Evolutionary conservation across 805 yeast species (phyloP).

Genomic region (Kazachstania africana): DNA sequence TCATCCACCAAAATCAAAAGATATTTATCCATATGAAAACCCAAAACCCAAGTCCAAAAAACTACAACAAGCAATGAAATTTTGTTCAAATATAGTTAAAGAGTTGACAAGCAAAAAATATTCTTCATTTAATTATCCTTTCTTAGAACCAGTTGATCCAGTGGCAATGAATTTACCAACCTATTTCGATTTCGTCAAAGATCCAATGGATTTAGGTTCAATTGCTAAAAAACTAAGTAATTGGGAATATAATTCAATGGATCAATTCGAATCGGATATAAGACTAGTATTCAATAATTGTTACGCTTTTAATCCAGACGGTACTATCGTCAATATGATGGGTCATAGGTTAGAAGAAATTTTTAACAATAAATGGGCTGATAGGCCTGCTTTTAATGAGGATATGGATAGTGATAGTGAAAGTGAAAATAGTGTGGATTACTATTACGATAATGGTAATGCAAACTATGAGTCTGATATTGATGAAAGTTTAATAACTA

Average conservation of each 20-base stretch:
- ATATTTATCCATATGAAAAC: constrained; percentile 72
- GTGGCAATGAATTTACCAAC: constrained; percentile 88
- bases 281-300: constrained; percentile 80
- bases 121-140: constrained; percentile 78
- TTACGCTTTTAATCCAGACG: constrained; percentile 87
- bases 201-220: constrained; percentile 92
- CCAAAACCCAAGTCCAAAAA: constrained; percentile 74
- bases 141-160: constrained; percentile 88
- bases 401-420: constrained; percentile 29
- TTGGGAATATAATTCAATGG: constrained; percentile 81
- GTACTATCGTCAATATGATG: constrained; percentile 92
- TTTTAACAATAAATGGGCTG: constrained; percentile 81
- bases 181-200: constrained; percentile 72
- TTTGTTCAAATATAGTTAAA: constrained; percentile 69
- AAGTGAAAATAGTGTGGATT: constrained; percentile 24
- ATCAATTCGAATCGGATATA: constrained; percentile 75
- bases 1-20: constrained; percentile 93
- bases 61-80: constrained; percentile 78
- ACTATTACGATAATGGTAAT: constrained; percentile 12
- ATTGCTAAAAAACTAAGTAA: constrained; percentile 68
- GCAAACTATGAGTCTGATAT: constrained; percentile 44
- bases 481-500: constrained; percentile 54
- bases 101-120: constrained; percentile 78
- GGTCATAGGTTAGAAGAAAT: constrained; percentile 83
- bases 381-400: constrained; percentile 62